Percentiles rank a stretch among this genome's conserved stretches.
Evolutionary conservation across 176 grass and related monocot species (phyloP).

Genomic region (Aegilops bicornis): DNA sequence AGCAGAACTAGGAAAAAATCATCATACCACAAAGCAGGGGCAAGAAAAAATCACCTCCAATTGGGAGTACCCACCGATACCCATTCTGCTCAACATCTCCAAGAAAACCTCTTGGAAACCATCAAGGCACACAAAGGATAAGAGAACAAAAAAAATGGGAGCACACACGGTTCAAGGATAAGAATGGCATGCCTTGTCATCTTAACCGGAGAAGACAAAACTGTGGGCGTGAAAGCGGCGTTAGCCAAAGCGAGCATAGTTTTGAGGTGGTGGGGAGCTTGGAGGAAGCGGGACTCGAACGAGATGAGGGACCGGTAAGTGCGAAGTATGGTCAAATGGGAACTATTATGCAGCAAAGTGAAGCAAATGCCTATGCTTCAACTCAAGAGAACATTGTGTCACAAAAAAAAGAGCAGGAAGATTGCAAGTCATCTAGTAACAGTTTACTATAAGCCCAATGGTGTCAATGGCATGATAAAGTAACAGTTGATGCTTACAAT

Average conservation of each 20-base stretch:
- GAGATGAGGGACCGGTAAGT: background rate
- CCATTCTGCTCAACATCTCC: background rate
- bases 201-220: background rate
- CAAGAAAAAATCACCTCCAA: conserved; percentile 39
- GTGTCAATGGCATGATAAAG: background rate
- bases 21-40: background rate
- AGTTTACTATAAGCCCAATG: background rate
- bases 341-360: background rate
- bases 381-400: background rate
- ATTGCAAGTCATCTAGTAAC: background rate
- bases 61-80: conserved; percentile 35
- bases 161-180: background rate
- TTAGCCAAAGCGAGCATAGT: background rate
- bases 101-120: conserved; percentile 10
- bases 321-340: background rate
- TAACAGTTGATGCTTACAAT: background rate
- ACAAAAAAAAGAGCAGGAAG: background rate
- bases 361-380: background rate
- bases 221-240: background rate
- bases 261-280: background rate
- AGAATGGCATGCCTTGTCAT: background rate
- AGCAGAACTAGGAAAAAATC: background rate
- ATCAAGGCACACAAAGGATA: background rate
- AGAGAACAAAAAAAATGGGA: background rate
- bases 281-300: background rate